Evolutionary conservation across 2,329 filamentous ascomycete genomes (phyloP), one percentile per base, ranked within the genome.

Genomic region (Venturia effusa): DNA sequence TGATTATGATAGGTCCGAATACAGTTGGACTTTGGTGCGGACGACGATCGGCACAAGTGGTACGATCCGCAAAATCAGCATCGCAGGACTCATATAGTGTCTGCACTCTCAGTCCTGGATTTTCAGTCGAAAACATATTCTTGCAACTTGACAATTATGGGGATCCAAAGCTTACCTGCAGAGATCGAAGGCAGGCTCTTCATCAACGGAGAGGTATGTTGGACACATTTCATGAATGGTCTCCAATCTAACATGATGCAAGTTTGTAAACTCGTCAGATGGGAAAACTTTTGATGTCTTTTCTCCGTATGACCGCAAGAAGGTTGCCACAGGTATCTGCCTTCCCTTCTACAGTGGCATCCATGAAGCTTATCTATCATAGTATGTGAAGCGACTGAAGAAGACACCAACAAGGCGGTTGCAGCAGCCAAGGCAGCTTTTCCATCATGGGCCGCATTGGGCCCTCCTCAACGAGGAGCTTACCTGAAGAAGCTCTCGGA

Each of bases 191-290:
- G 73, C 32, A 73, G 76, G 22, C 73, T 82, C 63, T 80, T 81
- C 68, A 82, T 83, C 70, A 80, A 83, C 68, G 79, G 80, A 68
- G 75, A 79, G 72, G 78, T 79, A 24, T 13, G 27, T 19, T 27
- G 54, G 17, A 13, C 8, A 2, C 27, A 0, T 19, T 32, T 5
- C 17, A 6, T n/a, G 27, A 1, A 59, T 19, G 10, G 39, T 63
- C 10, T 10, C 39, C 30, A 24, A 24, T 3, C 39, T 39, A 51
- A 39, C 59, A 15, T 8, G 8, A 19, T 3, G 10, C 34, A 72
- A n/a, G 77, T 79, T 81, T 67, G 74, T 78, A 34, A 71, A 75
- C n/a, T 75, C 79, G 1, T 81, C 78, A 17, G 74, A 78, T 68
- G 71, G 73, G 19, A 74, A 75, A 66, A 81, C 76, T 0, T 80